Evolutionary conservation across 2,329 filamentous ascomycete genomes (phyloP).

Genomic region (Chrysosporium keratinophilum): DNA sequence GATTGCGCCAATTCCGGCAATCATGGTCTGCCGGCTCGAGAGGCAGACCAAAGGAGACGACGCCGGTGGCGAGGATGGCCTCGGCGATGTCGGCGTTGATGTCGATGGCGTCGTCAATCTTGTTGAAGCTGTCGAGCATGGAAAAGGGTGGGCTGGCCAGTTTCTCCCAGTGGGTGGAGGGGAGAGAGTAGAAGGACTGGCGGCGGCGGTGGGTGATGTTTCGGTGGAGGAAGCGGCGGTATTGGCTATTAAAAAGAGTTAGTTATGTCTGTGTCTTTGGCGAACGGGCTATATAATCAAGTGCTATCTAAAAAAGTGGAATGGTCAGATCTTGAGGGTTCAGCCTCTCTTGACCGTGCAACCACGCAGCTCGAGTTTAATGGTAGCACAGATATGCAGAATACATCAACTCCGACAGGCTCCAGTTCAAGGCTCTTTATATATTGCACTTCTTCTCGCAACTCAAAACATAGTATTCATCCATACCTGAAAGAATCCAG

Average conservation of each 20-base stretch:
- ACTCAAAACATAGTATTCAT: background rate
- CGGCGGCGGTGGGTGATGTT: constrained; percentile 84
- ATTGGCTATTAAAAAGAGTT: constrained; percentile 50
- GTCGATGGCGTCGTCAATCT: constrained; percentile 80
- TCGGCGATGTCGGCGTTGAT: constrained; percentile 73
- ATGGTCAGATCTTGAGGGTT: background rate
- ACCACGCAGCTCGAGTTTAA: too few species aligned
- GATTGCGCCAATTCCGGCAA: constrained; percentile 53
- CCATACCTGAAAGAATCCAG: constrained; percentile 83
- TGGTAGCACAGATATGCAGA: background rate
- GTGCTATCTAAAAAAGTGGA: too few species aligned
- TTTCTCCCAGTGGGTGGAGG: constrained; percentile 71
- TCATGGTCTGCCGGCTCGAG: constrained; percentile 29
- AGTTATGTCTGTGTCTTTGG: constrained; percentile 1
- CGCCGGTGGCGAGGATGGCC: constrained; percentile 60
- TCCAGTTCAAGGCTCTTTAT: background rate
- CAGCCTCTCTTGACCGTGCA: background rate
- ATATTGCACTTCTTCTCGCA: background rate
- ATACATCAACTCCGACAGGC: background rate
- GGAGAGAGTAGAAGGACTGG: constrained; percentile 86
- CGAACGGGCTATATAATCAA: background rate
- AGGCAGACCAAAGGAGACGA: constrained; percentile 55
- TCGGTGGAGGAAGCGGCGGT: constrained; percentile 73
- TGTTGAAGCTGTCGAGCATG: constrained; percentile 65
- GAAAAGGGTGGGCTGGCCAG: constrained; percentile 73